Conservation (phyloP, 2,329 filamentous ascomycete species). For the Teratosphaeria nubilosa region DNA sequence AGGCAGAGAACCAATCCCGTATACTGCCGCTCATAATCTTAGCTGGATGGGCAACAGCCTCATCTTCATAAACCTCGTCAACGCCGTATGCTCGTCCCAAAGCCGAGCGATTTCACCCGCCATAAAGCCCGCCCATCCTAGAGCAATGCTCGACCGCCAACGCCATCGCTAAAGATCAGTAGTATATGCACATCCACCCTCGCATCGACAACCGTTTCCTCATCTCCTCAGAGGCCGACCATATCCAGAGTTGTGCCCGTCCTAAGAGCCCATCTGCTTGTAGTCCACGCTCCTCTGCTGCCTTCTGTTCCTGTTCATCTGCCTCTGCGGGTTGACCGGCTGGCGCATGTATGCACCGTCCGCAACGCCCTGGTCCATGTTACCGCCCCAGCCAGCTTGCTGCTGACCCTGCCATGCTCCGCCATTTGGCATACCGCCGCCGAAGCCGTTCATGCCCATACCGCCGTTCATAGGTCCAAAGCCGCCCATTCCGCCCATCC, state of each 20-base stretch:
- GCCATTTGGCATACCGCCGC: constrained; percentile 11
- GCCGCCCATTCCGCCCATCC: constrained; percentile 10
- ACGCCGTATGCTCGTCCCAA: background rate
- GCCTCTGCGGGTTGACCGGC: constrained; percentile 84
- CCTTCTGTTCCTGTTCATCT: constrained; percentile 43
- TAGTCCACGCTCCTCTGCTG: constrained; percentile 77
- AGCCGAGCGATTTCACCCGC: background rate
- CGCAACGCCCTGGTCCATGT: constrained; percentile 36
- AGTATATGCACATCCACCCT: background rate
- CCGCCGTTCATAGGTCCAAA: constrained; percentile 13
- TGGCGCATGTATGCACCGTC: constrained; percentile 92
- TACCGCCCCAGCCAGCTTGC: constrained; percentile 12
- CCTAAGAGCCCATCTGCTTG: constrained; percentile 53
- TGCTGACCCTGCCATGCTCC: constrained; percentile 8
- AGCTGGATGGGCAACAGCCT: background rate
- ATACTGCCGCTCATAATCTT: background rate
- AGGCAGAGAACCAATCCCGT: background rate
- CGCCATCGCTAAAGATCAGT: constrained; percentile 15
- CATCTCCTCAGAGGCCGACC: background rate
- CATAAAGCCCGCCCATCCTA: background rate
- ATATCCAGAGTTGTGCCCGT: background rate
- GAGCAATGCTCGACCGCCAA: constrained; percentile 6
- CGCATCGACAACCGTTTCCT: background rate
- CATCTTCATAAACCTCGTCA: background rate
- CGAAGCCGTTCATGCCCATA: constrained; percentile 23